Conservation (phyloP, 2,329 filamentous ascomycete species). For the Aspergillus aculeatinus region DNA sequence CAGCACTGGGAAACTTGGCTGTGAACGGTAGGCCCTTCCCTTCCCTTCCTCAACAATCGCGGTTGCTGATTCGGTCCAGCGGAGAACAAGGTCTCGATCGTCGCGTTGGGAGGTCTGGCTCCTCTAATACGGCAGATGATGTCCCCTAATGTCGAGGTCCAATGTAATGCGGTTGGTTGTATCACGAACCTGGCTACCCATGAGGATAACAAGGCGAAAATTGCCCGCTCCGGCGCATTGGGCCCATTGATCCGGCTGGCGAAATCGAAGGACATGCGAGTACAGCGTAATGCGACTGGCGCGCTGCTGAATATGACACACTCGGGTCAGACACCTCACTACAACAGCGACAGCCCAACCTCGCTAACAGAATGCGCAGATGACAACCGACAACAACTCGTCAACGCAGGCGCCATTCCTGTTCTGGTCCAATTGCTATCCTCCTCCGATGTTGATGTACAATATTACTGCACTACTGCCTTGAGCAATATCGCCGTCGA, state of each 20-base stretch:
- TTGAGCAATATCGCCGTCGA: slow-evolving; percentile 98
- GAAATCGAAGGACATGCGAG: slow-evolving; percentile 97
- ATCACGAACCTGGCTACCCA: slow-evolving; percentile 98
- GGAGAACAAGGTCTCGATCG: slow-evolving; percentile 97
- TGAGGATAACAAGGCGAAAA: slow-evolving; percentile 99
- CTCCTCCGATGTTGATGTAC: slow-evolving; percentile 91
- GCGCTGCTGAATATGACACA: slow-evolving; percentile 99
- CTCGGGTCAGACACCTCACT: slow-evolving; percentile 65
- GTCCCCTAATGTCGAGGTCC: slow-evolving; percentile 94
- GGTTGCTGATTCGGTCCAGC: slow-evolving; percentile 60
- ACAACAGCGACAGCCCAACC: neutral
- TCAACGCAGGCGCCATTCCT: slow-evolving; percentile 95
- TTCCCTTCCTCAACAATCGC: slow-evolving; percentile 9
- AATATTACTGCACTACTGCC: slow-evolving; percentile 98
- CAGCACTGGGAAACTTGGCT: slow-evolving; percentile 90
- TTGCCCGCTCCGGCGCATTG: slow-evolving; percentile 89
- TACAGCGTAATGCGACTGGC: slow-evolving; percentile 95
- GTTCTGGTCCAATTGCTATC: slow-evolving; percentile 93
- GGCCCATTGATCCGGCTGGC: slow-evolving; percentile 87
- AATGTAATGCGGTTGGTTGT: slow-evolving; percentile 98
- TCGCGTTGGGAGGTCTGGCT: slow-evolving; percentile 82
- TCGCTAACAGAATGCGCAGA: slow-evolving; percentile 55
- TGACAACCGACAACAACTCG: slow-evolving; percentile 95
- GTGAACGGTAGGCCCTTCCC: slow-evolving; percentile 71
- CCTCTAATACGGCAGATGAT: slow-evolving; percentile 98